A percentile compares a stretch with the other conserved stretches of the same genome.
Evolutionary conservation across 495 filamentous ascomycete genomes (phyloP).

Genomic region (Cenococcum geophilum): DNA sequence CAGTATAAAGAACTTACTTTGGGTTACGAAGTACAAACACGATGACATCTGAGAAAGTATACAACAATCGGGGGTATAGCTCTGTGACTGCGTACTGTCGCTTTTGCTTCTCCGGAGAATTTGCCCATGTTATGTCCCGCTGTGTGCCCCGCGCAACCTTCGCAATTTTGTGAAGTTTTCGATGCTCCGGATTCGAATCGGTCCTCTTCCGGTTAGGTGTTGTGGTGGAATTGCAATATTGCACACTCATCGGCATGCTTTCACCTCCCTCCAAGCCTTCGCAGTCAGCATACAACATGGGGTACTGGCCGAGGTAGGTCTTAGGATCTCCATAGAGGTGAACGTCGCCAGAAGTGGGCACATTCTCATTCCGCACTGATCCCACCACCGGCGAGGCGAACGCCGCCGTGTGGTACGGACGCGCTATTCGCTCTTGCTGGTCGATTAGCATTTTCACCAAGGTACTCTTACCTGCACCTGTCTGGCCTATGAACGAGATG

Average conservation of each 20-base stretch:
- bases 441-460: slow-evolving; percentile 25
- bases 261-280: slow-evolving; percentile 14
- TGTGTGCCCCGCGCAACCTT: background rate
- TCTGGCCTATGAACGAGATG: slow-evolving; percentile 48
- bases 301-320: background rate
- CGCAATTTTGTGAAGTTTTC: background rate
- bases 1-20: slow-evolving; percentile 31
- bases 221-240: background rate
- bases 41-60: slow-evolving; percentile 50
- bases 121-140: slow-evolving; percentile 13
- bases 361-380: background rate
- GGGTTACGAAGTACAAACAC: slow-evolving; percentile 48
- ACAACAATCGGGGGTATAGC: slow-evolving; percentile 38
- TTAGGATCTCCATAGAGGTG: slow-evolving; percentile 19
- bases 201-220: background rate
- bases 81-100: slow-evolving; percentile 32
- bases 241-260: background rate
- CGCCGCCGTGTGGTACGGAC: background rate
- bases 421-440: background rate
- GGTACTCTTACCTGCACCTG: slow-evolving; percentile 36
- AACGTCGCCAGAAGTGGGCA: slow-evolving; percentile 20
- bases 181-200: background rate
- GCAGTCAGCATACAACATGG: slow-evolving; percentile 22
- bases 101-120: background rate
- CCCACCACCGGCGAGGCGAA: slow-evolving; percentile 8